A percentile compares a stretch with the other conserved stretches of the same genome.
phyloP scores from a whole-genome alignment of 371 early-diverging fungal genomes.

The Mucor plumbeus region DNA sequence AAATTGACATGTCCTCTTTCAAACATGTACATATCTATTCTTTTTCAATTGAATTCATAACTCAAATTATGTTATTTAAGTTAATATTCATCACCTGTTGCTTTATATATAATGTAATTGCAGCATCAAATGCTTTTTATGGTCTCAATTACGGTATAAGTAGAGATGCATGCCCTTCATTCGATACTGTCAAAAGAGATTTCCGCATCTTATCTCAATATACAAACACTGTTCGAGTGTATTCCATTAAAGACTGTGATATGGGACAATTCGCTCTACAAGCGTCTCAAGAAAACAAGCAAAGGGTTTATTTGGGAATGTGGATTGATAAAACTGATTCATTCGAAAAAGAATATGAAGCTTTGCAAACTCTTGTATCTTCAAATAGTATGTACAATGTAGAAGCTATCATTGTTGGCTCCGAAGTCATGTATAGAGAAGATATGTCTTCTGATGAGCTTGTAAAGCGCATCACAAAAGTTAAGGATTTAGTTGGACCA shows the following conservation, averaged over 20 bases:
- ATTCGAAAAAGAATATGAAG: slow-evolving; percentile 51
- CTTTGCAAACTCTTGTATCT: slow-evolving; percentile 40
- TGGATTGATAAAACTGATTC: slow-evolving; percentile 60
- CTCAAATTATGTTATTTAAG: neutral
- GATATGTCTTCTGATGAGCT: slow-evolving; percentile 43
- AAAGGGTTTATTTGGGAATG: slow-evolving; percentile 62
- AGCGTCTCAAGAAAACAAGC: slow-evolving; percentile 56
- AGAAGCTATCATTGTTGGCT: slow-evolving; percentile 61
- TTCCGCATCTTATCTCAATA: slow-evolving; percentile 46
- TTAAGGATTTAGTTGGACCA: slow-evolving; percentile 35
- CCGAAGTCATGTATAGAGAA: slow-evolving; percentile 63
- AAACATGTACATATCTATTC: too few relatives aligned
- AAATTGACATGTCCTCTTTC: neutral
- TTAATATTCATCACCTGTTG: neutral
- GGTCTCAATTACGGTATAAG: slow-evolving; percentile 63
- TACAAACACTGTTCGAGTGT: slow-evolving; percentile 61
- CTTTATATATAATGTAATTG: neutral
- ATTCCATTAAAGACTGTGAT: slow-evolving; percentile 57
- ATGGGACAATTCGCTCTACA: slow-evolving; percentile 61
- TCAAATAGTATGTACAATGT: slow-evolving; percentile 38
- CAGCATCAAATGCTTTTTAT: slow-evolving; percentile 32
- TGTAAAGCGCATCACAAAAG: slow-evolving; percentile 37
- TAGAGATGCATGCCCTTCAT: slow-evolving; percentile 51
- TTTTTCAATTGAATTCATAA: neutral
- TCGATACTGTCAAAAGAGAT: slow-evolving; percentile 52